A percentile compares a stretch with the other conserved stretches of the same genome.
phyloP scores from a whole-genome alignment of 257 asterid genomes.

The Anisodus tanguticus region DNA sequence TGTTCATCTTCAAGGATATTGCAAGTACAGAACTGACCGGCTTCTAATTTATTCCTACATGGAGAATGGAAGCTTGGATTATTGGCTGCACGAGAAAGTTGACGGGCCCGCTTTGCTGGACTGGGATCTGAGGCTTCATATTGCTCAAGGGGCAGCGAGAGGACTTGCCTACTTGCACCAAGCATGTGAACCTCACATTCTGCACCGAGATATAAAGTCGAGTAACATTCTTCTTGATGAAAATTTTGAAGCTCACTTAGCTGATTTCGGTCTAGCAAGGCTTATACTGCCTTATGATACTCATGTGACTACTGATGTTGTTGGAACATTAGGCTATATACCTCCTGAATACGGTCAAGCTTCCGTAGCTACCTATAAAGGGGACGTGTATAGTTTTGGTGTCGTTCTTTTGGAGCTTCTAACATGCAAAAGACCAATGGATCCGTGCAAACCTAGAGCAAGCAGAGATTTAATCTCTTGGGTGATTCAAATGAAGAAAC shows the following conservation, averaged over 20 bases:
- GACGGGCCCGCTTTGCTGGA: constrained; percentile 66
- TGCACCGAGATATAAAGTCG: constrained; percentile 83
- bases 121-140: constrained; percentile 67
- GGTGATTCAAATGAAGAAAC: constrained; percentile 62
- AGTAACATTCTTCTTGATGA: constrained; percentile 73
- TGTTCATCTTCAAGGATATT: constrained; percentile 75
- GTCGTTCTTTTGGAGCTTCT: constrained; percentile 90
- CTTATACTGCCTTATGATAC: constrained; percentile 77
- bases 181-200: constrained; percentile 72
- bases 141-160: constrained; percentile 71
- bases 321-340: constrained; percentile 88
- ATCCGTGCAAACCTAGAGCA: constrained; percentile 71
- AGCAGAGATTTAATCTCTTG: constrained; percentile 68
- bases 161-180: constrained; percentile 84
- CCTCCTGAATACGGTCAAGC: constrained; percentile 92
- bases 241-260: constrained; percentile 72
- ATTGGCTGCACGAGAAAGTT: constrained; percentile 73
- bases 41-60: constrained; percentile 74
- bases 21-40: constrained; percentile 67
- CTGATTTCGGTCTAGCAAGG: constrained; percentile 90
- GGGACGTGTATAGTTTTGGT: constrained; percentile 88
- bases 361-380: constrained; percentile 76
- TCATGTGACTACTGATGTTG: constrained; percentile 83
- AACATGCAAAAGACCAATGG: constrained; percentile 88
- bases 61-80: constrained; percentile 93